Percentiles rank a stretch among this genome's conserved stretches.
These are phyloP conservation scores for Trifolium fragiferum DNA, from an alignment of 306 rosid species.

Conservation along the genomic window DNA sequence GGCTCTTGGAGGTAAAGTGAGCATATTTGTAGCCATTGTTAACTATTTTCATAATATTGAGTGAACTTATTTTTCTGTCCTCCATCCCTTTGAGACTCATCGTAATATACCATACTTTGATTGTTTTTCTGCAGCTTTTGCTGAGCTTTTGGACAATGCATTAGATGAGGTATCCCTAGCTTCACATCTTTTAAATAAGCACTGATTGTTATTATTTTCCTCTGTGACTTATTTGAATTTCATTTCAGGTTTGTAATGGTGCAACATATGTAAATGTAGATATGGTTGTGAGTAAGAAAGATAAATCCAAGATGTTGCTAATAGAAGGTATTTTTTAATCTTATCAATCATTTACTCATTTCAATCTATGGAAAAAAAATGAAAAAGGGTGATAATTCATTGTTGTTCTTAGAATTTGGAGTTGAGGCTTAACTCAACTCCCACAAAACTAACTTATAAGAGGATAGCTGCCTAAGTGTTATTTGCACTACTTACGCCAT, in stretches of 20 bases:
- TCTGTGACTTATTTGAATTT: conserved; percentile 42
- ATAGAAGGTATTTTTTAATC: conserved; percentile 68
- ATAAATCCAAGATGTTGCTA: conserved; percentile 71
- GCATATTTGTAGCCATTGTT: conserved; percentile 29
- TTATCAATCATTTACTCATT: conserved; percentile 2
- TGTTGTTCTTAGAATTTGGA: conserved; percentile 2
- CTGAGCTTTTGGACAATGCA: conserved; percentile 93
- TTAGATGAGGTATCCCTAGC: conserved; percentile 78
- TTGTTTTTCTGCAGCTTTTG: conserved; percentile 75
- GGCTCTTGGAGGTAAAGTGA: conserved; percentile 92
- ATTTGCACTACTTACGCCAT: background rate
- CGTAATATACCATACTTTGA: conserved; percentile 35
- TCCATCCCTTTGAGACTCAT: conserved; percentile 13
- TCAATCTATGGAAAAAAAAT: conserved; percentile 15
- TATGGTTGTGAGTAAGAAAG: conserved; percentile 75
- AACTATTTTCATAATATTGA: conserved; percentile 25
- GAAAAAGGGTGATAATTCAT: background rate
- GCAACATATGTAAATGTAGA: conserved; percentile 87
- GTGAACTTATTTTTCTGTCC: background rate
- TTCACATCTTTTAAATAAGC: conserved; percentile 3
- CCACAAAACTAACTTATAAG: background rate
- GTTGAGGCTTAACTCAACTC: background rate
- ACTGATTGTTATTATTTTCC: conserved; percentile 9
- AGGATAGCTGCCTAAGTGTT: too few species aligned
- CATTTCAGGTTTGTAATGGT: conserved; percentile 78